Percentiles rank a stretch among this genome's conserved stretches.
Evolutionary conservation across 2,329 filamentous ascomycete species (phyloP).

Genomic region (Ophiostoma perfectum): DNA sequence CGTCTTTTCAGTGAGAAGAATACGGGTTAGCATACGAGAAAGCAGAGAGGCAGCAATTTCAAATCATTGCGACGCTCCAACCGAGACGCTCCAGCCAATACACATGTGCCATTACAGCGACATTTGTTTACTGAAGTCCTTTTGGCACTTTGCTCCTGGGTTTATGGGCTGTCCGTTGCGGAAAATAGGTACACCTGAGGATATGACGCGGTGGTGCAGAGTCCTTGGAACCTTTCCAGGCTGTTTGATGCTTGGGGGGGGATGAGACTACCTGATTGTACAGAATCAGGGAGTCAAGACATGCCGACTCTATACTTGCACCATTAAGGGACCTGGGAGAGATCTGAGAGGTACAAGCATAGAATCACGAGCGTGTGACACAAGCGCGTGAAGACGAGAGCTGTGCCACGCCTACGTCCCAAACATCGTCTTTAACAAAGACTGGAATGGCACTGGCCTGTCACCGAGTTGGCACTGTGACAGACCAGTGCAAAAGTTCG

Average conservation of each 20-base stretch:
- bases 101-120: conserved; percentile 33
- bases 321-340: conserved; percentile 42
- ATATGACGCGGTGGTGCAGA: conserved; percentile 28
- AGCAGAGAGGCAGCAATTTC: conserved; percentile 35
- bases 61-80: conserved; percentile 55
- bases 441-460: conserved; percentile 53
- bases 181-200: conserved; percentile 48
- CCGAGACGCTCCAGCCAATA: conserved; percentile 56
- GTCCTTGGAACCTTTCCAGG: conserved; percentile 22
- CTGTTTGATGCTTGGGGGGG: conserved; percentile 43
- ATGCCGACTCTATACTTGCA: conserved; percentile 76
- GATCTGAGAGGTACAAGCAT: conserved; percentile 60
- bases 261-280: conserved; percentile 59
- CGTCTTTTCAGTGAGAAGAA: conserved; percentile 67
- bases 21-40: conserved; percentile 69
- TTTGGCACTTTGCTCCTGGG: conserved; percentile 49
- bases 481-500: conserved; percentile 83
- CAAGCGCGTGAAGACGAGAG: conserved; percentile 40
- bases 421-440: conserved; percentile 71
- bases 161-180: conserved; percentile 58
- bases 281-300: conserved; percentile 54
- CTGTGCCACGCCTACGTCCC: conserved; percentile 67
- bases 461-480: conserved; percentile 55
- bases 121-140: conserved; percentile 43
- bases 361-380: conserved; percentile 72